Evolutionary conservation across 495 filamentous ascomycete species (phyloP), one percentile per base, ranked within the genome.

Genomic region (Gamarada debralockiae): DNA sequence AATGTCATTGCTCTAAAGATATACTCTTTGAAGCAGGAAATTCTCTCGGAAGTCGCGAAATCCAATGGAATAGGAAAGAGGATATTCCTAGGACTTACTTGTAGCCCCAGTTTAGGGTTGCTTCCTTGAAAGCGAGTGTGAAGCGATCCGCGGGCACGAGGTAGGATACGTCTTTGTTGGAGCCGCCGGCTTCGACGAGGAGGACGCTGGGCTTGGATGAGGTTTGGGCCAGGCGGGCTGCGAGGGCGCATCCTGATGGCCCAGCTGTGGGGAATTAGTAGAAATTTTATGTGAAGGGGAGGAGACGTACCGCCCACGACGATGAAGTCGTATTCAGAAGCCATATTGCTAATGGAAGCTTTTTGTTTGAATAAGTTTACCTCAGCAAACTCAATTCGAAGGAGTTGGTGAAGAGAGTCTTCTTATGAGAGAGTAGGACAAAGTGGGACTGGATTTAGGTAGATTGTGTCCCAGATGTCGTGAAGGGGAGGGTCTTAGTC

Each of bases 71-170:
- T n/a, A n/a, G n/a, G n/a, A n/a, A n/a, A n/a, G n/a, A n/a, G n/a
- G n/a, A n/a, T n/a, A n/a, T n/a, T n/a, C n/a, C n/a, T n/a, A n/a
- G n/a, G n/a, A n/a, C n/a, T n/a, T n/a, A n/a, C n/a, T 80, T 76
- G 66, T 85, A 84, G 0, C 74, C 78, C 73, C 76, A 86, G 55
- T 84, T 83, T 55, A 84, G 54, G 5, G 54, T 56, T 34, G 61
- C 56, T 42, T 75, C 69, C 55, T 59, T 65, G 50, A 79, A 77
- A 0, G 78, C 79, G 13, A 66, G 54, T 61, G 66, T 42, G 61
- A 67, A 83, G 25, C 81, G 67, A 58, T 83, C 72, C 14, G 74
- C 77, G 53, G 73, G 70, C 20, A 80, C 70, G 9, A 72, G 73
- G 12, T 73, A 65, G 17, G 63, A 55, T 1, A 55, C 50, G 48